Evolutionary conservation across 2,329 filamentous ascomycete genomes (phyloP).

Genomic region (Trichoderma asperellum): DNA sequence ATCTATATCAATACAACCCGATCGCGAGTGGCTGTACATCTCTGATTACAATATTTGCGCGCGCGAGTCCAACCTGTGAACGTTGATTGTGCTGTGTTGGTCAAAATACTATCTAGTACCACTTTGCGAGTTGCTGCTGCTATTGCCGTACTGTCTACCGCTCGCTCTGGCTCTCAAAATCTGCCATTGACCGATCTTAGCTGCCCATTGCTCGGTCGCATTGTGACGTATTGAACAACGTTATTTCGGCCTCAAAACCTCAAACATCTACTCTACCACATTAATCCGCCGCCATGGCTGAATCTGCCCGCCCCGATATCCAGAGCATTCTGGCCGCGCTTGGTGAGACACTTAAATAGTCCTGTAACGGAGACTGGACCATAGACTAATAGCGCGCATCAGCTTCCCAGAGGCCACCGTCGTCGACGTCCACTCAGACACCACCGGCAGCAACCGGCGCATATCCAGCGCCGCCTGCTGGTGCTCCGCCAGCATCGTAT

Average conservation of each 20-base stretch:
- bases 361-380: constrained; percentile 1
- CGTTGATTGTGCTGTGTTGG: constrained; percentile 24
- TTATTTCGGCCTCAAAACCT: neutral
- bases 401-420: constrained; percentile 52
- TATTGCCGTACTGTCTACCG: constrained; percentile 19
- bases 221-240: constrained; percentile 6
- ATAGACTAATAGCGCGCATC: constrained; percentile 11
- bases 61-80: constrained; percentile 23
- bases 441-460: constrained; percentile 46
- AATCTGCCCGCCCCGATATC: constrained; percentile 44
- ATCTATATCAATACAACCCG: constrained; percentile 11
- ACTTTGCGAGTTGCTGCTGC: neutral
- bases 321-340: constrained; percentile 55
- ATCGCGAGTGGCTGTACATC: constrained; percentile 18
- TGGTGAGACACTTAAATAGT: constrained; percentile 43
- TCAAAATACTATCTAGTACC: constrained; percentile 11
- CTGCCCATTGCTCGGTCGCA: constrained; percentile 15
- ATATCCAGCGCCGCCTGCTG: constrained; percentile 46
- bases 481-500: constrained; percentile 41
- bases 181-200: constrained; percentile 20
- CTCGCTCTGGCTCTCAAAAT: constrained; percentile 11
- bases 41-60: constrained; percentile 22
- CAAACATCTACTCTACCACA: neutral
- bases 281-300: constrained; percentile 41
- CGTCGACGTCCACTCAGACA: constrained; percentile 48